A percentile compares a stretch with the other conserved stretches of the same genome.
These are phyloP conservation scores for Trametes sanguinea DNA, from an alignment of 768 basidiomycete genomes.

Conservation along the genomic window DNA sequence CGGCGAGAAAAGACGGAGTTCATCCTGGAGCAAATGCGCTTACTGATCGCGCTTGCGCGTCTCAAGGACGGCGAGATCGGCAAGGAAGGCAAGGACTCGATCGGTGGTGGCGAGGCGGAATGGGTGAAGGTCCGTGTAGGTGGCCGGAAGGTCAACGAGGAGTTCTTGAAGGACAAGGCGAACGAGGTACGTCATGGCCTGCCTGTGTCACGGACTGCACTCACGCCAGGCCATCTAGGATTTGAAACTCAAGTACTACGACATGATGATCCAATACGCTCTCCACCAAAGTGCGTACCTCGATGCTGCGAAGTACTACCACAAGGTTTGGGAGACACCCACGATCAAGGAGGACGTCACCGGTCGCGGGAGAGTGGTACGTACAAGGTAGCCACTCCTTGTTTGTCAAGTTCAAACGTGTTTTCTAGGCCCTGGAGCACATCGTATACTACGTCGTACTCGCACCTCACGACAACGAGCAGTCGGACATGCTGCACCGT, in stretches of 20 bases:
- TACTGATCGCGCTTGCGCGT: constrained; percentile 76
- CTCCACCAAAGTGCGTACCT: constrained; percentile 84
- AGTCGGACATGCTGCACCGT: constrained; percentile 94
- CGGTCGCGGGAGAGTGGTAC: constrained; percentile 67
- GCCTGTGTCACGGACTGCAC: neutral
- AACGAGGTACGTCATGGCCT: constrained; percentile 64
- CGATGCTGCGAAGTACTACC: constrained; percentile 92
- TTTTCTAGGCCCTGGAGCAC: constrained; percentile 80
- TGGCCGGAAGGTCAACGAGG: constrained; percentile 91
- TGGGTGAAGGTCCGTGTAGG: constrained; percentile 94
- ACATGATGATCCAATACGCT: constrained; percentile 94
- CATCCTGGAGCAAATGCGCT: constrained; percentile 95
- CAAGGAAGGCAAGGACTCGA: constrained; percentile 55
- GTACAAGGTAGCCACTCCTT: constrained; percentile 28
- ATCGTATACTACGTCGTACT: constrained; percentile 94
- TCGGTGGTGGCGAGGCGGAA: constrained; percentile 79
- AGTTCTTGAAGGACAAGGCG: constrained; percentile 83
- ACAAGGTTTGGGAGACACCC: constrained; percentile 97
- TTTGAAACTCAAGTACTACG: constrained; percentile 93
- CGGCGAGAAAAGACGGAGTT: constrained; percentile 98
- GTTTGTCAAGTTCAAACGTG: constrained; percentile 6
- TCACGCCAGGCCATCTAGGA: constrained; percentile 51
- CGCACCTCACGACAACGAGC: constrained; percentile 94
- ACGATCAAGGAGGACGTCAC: constrained; percentile 83
- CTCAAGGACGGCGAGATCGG: constrained; percentile 68